Evolutionary conservation across 2,329 filamentous ascomycete genomes (phyloP), one percentile per base, ranked within the genome.

Genomic region (Claviceps monticola): DNA sequence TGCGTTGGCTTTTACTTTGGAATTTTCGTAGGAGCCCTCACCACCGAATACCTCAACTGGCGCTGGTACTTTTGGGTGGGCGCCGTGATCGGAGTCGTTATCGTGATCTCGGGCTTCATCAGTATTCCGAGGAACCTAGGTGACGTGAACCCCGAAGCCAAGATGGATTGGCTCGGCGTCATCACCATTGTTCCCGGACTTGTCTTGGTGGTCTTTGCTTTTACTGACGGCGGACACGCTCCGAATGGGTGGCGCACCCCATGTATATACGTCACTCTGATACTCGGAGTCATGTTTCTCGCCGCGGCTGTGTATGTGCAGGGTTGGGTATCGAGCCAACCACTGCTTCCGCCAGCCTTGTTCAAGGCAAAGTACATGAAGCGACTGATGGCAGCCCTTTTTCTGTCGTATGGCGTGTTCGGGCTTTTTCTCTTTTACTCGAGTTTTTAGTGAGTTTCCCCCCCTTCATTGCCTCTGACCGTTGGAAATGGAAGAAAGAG

Each of bases 31-130:
- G 82, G 81, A 0, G 83, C 83, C 0, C 53, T 85, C 0, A 69
- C 75, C 1, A 78, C 75, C 0, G 78, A 86, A 57, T 83, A 73
- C 53, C 64, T 80, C 0, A 70, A 63, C 0, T 88, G 83, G 82
- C 64, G 76, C 4, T 86, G 80, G 81, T 87, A 84, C 61, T 88
- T 87, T 60, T 88, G 75, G 68, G 74, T 87, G 48, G 83, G 83
- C 1, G 60, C 64, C 53, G 61, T 69, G 38, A 55, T 70, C 48
- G 58, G 66, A 11, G 71, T 75, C 0, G 42, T 79, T 21, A 60
- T 77, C 2, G 73, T 71, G 11, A 68, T 72, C 51, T 72, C 74
- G 42, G 68, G 66, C 11, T 56, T 65, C 29, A 53, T 72, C 34
- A 66, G 65, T n/a, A 66, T 74, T 23, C 71, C 72, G 0, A 61